Evolutionary conservation across 192 early-diverging fungal genomes (phyloP).

Genomic region (Coemansia sp.): DNA sequence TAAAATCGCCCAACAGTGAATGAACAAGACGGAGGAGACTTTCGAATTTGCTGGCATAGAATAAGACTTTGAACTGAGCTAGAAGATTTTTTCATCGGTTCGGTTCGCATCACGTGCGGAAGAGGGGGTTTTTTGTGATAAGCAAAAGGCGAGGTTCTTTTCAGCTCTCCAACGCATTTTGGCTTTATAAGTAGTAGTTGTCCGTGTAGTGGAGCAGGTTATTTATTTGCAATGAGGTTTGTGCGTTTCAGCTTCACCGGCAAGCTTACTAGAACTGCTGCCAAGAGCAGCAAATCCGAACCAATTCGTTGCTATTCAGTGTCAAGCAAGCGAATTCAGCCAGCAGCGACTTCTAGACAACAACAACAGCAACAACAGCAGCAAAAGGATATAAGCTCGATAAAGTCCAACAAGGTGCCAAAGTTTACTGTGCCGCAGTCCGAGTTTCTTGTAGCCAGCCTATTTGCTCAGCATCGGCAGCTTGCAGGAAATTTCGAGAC

Average conservation of each 20-base stretch:
- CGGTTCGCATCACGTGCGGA: neutral
- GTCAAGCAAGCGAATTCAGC: conserved; percentile 30
- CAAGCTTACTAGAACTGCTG: neutral
- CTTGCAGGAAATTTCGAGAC: conserved; percentile 13
- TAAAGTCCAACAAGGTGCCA: conserved; percentile 25
- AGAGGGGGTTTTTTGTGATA: conserved; percentile 1
- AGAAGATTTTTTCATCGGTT: conserved; percentile 6
- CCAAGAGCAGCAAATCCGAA: neutral
- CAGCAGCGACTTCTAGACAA: neutral
- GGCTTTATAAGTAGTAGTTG: no score
- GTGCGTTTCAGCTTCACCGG: no score
- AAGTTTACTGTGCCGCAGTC: conserved; percentile 46
- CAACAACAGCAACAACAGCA: conserved; percentile 8
- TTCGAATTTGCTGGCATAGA: neutral
- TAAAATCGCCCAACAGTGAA: no score
- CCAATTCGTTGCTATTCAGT: conserved; percentile 30
- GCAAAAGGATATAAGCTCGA: neutral
- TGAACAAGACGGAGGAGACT: neutral
- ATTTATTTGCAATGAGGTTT: no score
- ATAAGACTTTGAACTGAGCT: conserved; percentile 1
- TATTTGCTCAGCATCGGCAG: conserved; percentile 47
- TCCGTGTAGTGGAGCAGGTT: no score
- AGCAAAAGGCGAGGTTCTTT: neutral
- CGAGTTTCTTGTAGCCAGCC: conserved; percentile 35
- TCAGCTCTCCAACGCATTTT: no score